Evolutionary conservation across 176 grass and related monocot species (phyloP).

Genomic region (Oryza nivara): DNA sequence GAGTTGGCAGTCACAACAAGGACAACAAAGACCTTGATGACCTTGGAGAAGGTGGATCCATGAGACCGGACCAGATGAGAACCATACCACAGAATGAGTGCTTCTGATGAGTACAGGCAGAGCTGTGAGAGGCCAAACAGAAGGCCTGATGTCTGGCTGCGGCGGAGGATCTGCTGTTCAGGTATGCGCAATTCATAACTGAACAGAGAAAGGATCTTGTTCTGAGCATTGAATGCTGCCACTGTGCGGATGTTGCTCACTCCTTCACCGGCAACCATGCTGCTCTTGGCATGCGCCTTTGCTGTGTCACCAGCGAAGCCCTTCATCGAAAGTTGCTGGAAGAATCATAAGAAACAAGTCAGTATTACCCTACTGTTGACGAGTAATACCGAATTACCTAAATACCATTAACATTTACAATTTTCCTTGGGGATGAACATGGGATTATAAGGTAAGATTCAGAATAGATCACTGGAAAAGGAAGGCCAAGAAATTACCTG

Average conservation of each 20-base stretch:
- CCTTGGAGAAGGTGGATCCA: constrained; percentile 90
- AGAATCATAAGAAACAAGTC: constrained; percentile 18
- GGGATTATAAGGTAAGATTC: not conserved
- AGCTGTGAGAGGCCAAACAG: constrained; percentile 92
- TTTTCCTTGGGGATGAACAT: not conserved
- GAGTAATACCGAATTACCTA: not conserved
- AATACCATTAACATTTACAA: not conserved
- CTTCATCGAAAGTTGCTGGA: constrained; percentile 97
- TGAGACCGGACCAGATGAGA: constrained; percentile 76
- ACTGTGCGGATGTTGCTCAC: constrained; percentile 96
- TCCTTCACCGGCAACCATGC: constrained; percentile 91
- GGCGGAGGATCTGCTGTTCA: constrained; percentile 69
- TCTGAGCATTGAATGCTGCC: constrained; percentile 92
- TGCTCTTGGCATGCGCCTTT: constrained; percentile 93
- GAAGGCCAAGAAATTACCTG: constrained; percentile 56
- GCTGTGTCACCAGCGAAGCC: constrained; percentile 94
- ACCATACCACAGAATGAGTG: constrained; percentile 94
- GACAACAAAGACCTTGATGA: constrained; percentile 98
- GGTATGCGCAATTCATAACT: constrained; percentile 73
- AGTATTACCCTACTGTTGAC: not conserved
- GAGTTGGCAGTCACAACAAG: constrained; percentile 96
- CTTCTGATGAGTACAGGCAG: constrained; percentile 82
- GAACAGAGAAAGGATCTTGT: constrained; percentile 80
- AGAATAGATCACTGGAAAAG: constrained; percentile 5
- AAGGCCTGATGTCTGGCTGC: constrained; percentile 89